Evolutionary conservation across 768 basidiomycete species (phyloP), one percentile per base, ranked within the genome.

Genomic region (Termitomyces sp.): DNA sequence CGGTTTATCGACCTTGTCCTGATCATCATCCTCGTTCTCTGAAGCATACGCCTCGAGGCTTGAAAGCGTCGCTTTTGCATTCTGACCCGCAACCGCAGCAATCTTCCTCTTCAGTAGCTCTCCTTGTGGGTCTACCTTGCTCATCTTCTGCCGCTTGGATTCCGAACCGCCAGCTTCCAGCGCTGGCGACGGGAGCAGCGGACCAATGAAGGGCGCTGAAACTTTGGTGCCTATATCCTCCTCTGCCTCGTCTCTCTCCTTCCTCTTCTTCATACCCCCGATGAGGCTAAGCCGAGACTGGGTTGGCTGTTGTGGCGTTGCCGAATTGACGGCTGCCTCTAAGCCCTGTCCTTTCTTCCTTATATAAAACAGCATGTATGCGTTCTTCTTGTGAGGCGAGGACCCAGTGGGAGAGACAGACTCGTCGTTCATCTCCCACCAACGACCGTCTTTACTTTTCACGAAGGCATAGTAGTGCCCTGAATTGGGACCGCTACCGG

Each of bases 391-490:
- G 55, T 73, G 70, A 30, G 91, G 86, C 5, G 79, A 62, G 15
- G 69, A 60, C 17, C 62, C 66, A 14, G 70, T 65, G 3, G 71
- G 64, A 10, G 78, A 72, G 23, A 94, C 88, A 46, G 75, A 75
- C 30, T 94, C 92, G 67, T 99, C 97, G 72, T 99, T 96, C 86
- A 95, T 95, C 73, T 93, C 86, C 72, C 81, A 85, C 95, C 95
- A 99, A 37, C 73, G 73, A 11, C 84, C 86, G 35, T 81, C 73
- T 37, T 76, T 78, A 41, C 83, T 78, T 68, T 86, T 91, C 64
- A 97, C 84, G 64, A 83, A 86, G 17, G 95, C 87, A 61, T 84
- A 93, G 71, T 99, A 99, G 70, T 99, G 97, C 4, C 97, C 97
- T 1, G 91, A 95, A 66, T 97, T 91, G 14, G 95, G 93, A 5